These are phyloP conservation scores for Ascochyta koolunga DNA, from an alignment of 2,329 filamentous ascomycete species.

Conservation along the genomic window DNA sequence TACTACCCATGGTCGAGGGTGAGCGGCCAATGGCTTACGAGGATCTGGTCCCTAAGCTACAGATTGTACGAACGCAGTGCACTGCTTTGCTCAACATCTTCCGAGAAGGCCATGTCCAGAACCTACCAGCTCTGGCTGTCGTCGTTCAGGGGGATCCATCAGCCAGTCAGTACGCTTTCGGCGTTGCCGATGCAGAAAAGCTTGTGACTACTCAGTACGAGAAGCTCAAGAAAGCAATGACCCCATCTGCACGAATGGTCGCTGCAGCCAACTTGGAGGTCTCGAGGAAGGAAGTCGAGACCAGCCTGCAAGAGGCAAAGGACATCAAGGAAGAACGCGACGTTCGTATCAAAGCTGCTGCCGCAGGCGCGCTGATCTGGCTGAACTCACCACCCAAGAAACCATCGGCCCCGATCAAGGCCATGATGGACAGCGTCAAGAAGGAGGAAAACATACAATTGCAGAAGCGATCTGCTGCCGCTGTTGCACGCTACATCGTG, in stretches of 20 bases:
- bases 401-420: slow-evolving; percentile 89
- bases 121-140: slow-evolving; percentile 82
- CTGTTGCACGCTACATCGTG: slow-evolving; percentile 84
- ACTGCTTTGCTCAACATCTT: slow-evolving; percentile 90
- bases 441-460: slow-evolving; percentile 89
- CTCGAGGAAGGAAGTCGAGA: slow-evolving; percentile 71
- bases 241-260: slow-evolving; percentile 85
- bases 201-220: slow-evolving; percentile 87
- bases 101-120: slow-evolving; percentile 66
- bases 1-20: slow-evolving; percentile 79
- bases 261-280: slow-evolving; percentile 80
- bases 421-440: slow-evolving; percentile 98
- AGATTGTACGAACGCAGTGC: slow-evolving; percentile 89
- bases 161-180: slow-evolving; percentile 91
- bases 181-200: slow-evolving; percentile 84
- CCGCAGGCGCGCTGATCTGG: slow-evolving; percentile 87
- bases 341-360: slow-evolving; percentile 82
- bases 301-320: slow-evolving; percentile 80
- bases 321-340: slow-evolving; percentile 81
- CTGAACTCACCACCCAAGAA: slow-evolving; percentile 90
- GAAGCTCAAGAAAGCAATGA: slow-evolving; percentile 83
- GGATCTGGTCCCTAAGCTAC: slow-evolving; percentile 87
- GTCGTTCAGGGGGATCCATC: slow-evolving; percentile 93
- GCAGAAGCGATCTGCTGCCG: slow-evolving; percentile 83
- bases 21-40: slow-evolving; percentile 84